Percentiles rank a stretch among this genome's conserved stretches.
Evolutionary conservation across 257 asterid species (phyloP).

Genomic region (Salvia miltiorrhiza): DNA sequence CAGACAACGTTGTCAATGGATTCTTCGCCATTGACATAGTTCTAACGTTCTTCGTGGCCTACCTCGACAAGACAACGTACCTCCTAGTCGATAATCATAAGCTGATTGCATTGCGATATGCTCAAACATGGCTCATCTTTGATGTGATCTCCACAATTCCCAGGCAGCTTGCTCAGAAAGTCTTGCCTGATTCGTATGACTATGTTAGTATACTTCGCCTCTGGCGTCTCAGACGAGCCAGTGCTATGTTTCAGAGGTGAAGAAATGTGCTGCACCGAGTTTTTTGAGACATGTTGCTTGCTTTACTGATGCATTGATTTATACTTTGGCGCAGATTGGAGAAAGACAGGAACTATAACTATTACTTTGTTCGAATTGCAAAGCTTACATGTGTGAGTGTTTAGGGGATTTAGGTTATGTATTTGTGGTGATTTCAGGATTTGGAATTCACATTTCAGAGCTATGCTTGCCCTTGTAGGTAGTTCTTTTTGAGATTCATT

Average conservation of each 20-base stretch:
- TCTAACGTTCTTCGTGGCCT: conserved; percentile 76
- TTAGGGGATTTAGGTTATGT: neutral
- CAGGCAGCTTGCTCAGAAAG: conserved; percentile 36
- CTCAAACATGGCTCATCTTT: conserved; percentile 51
- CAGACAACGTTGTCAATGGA: conserved; percentile 56
- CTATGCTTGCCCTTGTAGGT: conserved; percentile 41
- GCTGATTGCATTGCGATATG: conserved; percentile 55
- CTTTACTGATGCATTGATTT: neutral
- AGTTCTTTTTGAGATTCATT: conserved; percentile 65
- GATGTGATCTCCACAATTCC: conserved; percentile 73
- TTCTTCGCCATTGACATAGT: conserved; percentile 62
- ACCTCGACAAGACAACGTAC: conserved; percentile 56
- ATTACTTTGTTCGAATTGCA: conserved; percentile 53
- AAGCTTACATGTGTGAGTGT: conserved; percentile 67
- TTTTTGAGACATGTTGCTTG: neutral
- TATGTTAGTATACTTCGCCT: conserved; percentile 72
- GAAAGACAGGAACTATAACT: conserved; percentile 64
- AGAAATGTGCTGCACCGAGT: neutral
- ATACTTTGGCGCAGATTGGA: conserved; percentile 48
- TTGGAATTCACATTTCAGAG: neutral
- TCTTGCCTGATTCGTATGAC: conserved; percentile 45
- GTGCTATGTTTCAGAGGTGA: conserved; percentile 66
- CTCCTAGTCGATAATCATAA: conserved; percentile 51
- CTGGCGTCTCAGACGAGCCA: conserved; percentile 85
- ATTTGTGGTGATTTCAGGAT: neutral